Conservation (phyloP, 2,329 filamentous ascomycete genomes). For the Colletotrichum truncatum region DNA sequence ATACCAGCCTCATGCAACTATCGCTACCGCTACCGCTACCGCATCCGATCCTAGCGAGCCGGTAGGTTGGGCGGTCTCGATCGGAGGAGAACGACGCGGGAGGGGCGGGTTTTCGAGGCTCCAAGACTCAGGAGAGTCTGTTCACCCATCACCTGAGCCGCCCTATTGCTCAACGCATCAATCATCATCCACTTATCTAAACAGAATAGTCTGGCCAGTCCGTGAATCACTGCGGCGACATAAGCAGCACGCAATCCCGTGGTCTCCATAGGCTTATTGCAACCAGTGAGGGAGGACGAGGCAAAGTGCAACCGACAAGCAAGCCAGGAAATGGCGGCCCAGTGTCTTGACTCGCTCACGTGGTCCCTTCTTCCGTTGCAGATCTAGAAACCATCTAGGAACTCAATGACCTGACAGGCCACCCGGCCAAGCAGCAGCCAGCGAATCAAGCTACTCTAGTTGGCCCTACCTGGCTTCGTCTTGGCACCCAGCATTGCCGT, state of each 20-base stretch:
- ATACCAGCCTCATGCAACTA: conserved; percentile 25
- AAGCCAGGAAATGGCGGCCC: neutral
- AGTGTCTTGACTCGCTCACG: conserved; percentile 28
- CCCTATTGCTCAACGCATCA: conserved; percentile 7
- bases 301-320: conserved; percentile 1
- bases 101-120: conserved; percentile 12
- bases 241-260: conserved; percentile 18
- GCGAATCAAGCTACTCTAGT: neutral
- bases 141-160: conserved; percentile 23
- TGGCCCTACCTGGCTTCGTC: neutral
- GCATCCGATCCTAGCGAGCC: conserved; percentile 21
- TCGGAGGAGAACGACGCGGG: conserved; percentile 10
- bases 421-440: conserved; percentile 1
- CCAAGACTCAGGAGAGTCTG: conserved; percentile 5
- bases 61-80: conserved; percentile 4
- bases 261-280: neutral
- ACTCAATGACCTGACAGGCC: conserved; percentile 8
- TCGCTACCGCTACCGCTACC: conserved; percentile 1
- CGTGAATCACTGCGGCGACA: neutral
- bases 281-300: neutral
- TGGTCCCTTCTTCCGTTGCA: conserved; percentile 10
- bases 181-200: neutral
- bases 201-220: conserved; percentile 10
- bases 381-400: conserved; percentile 3
- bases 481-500: neutral